These are phyloP conservation scores for Parietichytrium sp. DNA, from an alignment of 108 stramenopile species.

Conservation along the genomic window DNA sequence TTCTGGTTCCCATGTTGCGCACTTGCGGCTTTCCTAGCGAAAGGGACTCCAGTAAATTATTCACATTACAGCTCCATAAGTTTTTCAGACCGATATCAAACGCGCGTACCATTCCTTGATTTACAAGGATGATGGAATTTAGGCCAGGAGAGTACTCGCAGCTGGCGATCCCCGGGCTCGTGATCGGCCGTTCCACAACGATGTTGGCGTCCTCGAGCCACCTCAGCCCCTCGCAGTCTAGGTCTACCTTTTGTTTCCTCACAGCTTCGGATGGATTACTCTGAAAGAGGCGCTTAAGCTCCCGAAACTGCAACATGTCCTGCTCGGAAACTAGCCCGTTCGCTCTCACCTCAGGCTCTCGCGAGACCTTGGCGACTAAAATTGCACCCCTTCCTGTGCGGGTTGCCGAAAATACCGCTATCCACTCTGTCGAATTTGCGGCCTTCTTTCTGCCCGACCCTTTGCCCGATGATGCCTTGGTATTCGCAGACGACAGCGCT, in stretches of 20 bases:
- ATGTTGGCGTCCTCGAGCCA: not conserved
- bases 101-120: not conserved
- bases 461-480: no score
- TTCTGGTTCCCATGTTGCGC: no score
- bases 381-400: no score
- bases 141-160: not conserved
- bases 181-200: not conserved
- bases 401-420: no score
- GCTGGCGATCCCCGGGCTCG: not conserved
- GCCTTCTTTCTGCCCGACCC: no score
- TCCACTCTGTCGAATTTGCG: no score
- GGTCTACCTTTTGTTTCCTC: not conserved
- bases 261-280: not conserved
- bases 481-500: no score
- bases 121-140: not conserved
- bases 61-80: not conserved
- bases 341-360: no score
- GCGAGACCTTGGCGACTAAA: no score
- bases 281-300: not conserved
- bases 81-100: not conserved
- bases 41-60: no score
- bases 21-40: no score
- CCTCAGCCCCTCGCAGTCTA: conserved; percentile 7
- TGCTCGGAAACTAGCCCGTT: no score
- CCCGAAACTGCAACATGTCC: not conserved